Evolutionary conservation across 2,329 filamentous ascomycete species (phyloP).

Genomic region (Parastagonospora nodorum): DNA sequence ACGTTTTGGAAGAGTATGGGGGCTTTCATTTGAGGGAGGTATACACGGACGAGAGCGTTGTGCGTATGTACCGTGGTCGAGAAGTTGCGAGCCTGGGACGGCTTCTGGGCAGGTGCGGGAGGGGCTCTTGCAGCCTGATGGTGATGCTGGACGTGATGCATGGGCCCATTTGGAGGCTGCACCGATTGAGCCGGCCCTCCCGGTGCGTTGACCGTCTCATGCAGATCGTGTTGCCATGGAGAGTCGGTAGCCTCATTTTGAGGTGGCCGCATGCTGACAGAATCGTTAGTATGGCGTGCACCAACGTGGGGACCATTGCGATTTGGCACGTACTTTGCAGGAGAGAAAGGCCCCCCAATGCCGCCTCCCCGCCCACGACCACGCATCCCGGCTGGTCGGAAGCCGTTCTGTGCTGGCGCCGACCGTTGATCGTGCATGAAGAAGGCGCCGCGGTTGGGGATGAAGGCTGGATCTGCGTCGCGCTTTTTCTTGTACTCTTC

Average conservation of each 20-base stretch:
- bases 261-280: constrained; percentile 46
- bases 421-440: constrained; percentile 95
- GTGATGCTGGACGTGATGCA: constrained; percentile 13
- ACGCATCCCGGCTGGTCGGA: constrained; percentile 68
- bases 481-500: constrained; percentile 88
- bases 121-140: constrained; percentile 25
- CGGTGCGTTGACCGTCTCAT: constrained; percentile 65
- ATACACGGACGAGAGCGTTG: constrained; percentile 83
- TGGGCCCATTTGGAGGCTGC: constrained; percentile 17
- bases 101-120: constrained; percentile 31
- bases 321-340: constrained; percentile 62
- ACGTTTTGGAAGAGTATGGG: constrained; percentile 75
- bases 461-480: constrained; percentile 89
- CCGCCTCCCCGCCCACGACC: constrained; percentile 59
- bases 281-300: constrained; percentile 27
- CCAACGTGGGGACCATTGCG: not conserved
- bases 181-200: constrained; percentile 33
- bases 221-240: constrained; percentile 93
- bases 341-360: constrained; percentile 59
- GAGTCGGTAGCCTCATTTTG: constrained; percentile 65
- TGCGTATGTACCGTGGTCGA: constrained; percentile 84
- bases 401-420: constrained; percentile 76
- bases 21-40: constrained; percentile 74
- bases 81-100: constrained; percentile 56
- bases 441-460: constrained; percentile 91